These are phyloP conservation scores for Arthrobotrys conoides DNA, from an alignment of 2,329 filamentous ascomycete genomes.

Conservation along the genomic window DNA sequence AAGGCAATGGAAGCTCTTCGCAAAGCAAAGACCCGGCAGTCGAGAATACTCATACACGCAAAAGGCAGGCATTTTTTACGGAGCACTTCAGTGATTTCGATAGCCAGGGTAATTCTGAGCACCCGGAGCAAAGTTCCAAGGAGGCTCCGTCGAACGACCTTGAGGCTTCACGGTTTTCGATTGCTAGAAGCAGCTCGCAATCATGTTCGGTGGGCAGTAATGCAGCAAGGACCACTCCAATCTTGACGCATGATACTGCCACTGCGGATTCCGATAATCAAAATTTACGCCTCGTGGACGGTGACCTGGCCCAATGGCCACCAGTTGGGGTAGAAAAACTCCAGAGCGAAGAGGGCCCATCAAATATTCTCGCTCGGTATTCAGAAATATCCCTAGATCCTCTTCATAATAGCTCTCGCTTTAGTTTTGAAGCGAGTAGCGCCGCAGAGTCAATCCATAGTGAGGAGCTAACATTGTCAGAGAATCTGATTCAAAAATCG, in stretches of 20 bases:
- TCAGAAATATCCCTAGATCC: slow-evolving; percentile 42
- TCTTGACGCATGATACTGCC: not conserved
- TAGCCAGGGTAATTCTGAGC: not conserved
- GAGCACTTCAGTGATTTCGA: slow-evolving; percentile 56
- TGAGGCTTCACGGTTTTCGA: not conserved
- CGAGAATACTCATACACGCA: slow-evolving; percentile 31
- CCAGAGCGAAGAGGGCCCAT: slow-evolving; percentile 5
- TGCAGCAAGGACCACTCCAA: not conserved
- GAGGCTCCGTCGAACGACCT: not conserved
- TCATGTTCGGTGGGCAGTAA: not conserved
- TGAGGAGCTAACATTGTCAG: slow-evolving; percentile 68
- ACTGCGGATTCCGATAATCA: not conserved
- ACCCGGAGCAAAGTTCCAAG: not conserved
- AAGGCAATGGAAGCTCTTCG: slow-evolving; percentile 25
- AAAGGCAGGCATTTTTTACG: slow-evolving; percentile 55
- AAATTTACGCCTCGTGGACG: not conserved
- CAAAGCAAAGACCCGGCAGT: slow-evolving; percentile 24
- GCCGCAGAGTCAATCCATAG: slow-evolving; percentile 78
- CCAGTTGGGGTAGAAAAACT: not conserved
- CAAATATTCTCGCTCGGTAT: not conserved
- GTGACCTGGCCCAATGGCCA: not conserved
- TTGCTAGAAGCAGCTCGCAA: too few relatives aligned
- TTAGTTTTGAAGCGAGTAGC: slow-evolving; percentile 74
- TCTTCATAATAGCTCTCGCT: slow-evolving; percentile 63
- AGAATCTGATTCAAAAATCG: slow-evolving; percentile 71